Percentiles rank a stretch among this genome's conserved stretches.
These are phyloP conservation scores for Cotoneaster glaucophyllus DNA, from an alignment of 306 rosid species.

Conservation along the genomic window DNA sequence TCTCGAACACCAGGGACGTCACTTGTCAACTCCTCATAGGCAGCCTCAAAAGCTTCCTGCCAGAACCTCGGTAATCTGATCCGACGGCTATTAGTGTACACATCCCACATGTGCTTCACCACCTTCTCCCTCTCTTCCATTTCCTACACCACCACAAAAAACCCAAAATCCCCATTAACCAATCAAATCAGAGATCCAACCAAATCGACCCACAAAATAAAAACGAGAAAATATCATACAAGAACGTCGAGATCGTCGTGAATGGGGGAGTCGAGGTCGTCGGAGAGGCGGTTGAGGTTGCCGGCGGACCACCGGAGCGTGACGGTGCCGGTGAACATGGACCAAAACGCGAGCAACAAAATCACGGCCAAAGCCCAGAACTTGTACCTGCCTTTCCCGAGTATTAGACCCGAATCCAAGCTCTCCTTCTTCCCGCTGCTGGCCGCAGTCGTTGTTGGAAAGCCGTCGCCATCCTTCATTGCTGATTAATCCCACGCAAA, in stretches of 20 bases:
- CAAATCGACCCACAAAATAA: background rate
- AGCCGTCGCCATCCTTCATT: conserved; percentile 86
- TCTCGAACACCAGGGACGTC: conserved; percentile 73
- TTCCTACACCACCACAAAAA: conserved; percentile 40
- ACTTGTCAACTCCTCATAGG: conserved; percentile 81
- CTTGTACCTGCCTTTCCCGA: conserved; percentile 81
- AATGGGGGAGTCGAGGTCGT: conserved; percentile 52
- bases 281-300: conserved; percentile 61
- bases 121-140: conserved; percentile 99
- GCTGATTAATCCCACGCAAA: conserved; percentile 21
- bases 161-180: background rate
- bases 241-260: conserved; percentile 93
- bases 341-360: conserved; percentile 90
- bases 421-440: conserved; percentile 46
- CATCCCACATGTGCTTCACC: conserved; percentile 98
- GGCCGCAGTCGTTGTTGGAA: conserved; percentile 63
- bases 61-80: conserved; percentile 86
- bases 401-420: conserved; percentile 39
- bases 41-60: conserved; percentile 96
- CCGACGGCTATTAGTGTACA: conserved; percentile 87
- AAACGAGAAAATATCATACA: conserved; percentile 15
- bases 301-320: conserved; percentile 93
- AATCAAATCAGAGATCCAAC: conserved; percentile 21
- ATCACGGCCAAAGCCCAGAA: conserved; percentile 94
- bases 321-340: conserved; percentile 96